Percentiles rank a stretch among this genome's conserved stretches.
Evolutionary conservation across 1,284 basidiomycete genomes (phyloP).

Genomic region (Puccinia coronata): DNA sequence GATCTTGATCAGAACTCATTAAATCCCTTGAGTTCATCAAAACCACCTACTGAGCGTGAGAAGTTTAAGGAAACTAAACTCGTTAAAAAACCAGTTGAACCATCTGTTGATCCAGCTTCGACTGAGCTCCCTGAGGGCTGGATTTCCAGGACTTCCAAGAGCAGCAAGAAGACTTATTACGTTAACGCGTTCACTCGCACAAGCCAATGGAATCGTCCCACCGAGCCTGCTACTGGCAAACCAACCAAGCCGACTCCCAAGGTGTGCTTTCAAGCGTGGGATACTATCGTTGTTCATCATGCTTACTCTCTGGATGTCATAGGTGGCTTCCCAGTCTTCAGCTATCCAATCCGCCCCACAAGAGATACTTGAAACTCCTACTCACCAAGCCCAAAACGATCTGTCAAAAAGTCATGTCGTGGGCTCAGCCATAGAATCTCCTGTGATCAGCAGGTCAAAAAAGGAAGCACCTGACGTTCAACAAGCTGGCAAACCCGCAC

Average conservation of each 20-base stretch:
- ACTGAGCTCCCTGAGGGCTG: constrained; percentile 43
- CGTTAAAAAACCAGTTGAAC: constrained; percentile 19
- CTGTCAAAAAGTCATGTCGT: constrained; percentile 5
- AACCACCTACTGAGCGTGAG: constrained; percentile 27
- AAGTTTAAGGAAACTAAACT: constrained; percentile 21
- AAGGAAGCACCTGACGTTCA: constrained; percentile 1
- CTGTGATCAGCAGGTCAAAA: constrained; percentile 5
- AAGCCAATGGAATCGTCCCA: constrained; percentile 48
- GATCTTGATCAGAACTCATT: not conserved
- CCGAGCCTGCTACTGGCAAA: constrained; percentile 37
- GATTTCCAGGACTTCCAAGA: constrained; percentile 36
- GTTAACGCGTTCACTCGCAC: constrained; percentile 47
- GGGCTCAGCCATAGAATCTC: not conserved
- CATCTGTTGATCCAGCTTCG: constrained; percentile 1
- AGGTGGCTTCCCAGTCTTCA: constrained; percentile 4
- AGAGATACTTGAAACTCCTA: constrained; percentile 7
- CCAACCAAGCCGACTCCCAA: constrained; percentile 13
- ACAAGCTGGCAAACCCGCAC: not conserved
- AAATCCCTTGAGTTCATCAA: constrained; percentile 19
- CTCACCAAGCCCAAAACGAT: constrained; percentile 1
- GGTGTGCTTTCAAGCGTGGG: constrained; percentile 27
- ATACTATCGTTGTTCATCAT: not conserved
- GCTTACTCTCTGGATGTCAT: constrained; percentile 3
- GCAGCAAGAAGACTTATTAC: constrained; percentile 49
- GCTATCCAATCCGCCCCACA: constrained; percentile 3